Base-by-base conservation (phyloP, 352 stramenopile species). In the Phytophthora meadii region DNA sequence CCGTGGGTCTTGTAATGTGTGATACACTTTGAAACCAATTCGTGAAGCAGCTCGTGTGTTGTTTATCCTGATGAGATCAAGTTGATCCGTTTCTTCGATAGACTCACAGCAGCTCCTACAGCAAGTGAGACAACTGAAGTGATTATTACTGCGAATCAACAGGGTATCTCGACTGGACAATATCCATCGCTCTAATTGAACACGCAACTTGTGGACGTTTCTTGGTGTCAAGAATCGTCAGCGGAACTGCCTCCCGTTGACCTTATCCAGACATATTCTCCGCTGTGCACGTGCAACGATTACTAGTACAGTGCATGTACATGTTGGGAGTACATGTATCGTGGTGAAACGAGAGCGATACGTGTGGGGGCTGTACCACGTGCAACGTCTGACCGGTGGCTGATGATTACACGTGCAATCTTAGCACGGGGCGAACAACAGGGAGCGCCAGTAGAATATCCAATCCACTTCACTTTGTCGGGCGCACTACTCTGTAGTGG, bases 1-100 rank as follows among this genome's bases (percentile, higher is more conserved):
- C 24, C 34, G 25, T 54, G 25, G 51, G 41, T 54, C 61, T 54
- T 64, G 61, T 69, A 65, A 64, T 68, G 60, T 68, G 45, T 65
- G 50, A 63, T 69, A 64, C 61, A 69, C 53, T 48, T 58, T 24
- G 34, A 55, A 67, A 61, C n/a, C 58, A 48, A 46, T 22, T 52
- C 37, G 48, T 55, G 37, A 11, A 54, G 19, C 42, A 32, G 42
- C 19, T 25, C 37, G 37, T 42, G 36, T 41, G 22, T 22, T 22
- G 22, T 19, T 42, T 7, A 14, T 42, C 37, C 15, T 17, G 36
- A 17, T 17, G 36, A 17, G 12, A 17, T 42, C 36, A 42, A 19
- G 36, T 42, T 42, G 12, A 14, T 42, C 5, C 10, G 28, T 34
- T 34, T 7, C 28, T 34, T 34, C 28, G 28, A 11, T 9, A 9